Evolutionary conservation across 2,329 filamentous ascomycete species (phyloP).

Genomic region (Beauveria asiatica): DNA sequence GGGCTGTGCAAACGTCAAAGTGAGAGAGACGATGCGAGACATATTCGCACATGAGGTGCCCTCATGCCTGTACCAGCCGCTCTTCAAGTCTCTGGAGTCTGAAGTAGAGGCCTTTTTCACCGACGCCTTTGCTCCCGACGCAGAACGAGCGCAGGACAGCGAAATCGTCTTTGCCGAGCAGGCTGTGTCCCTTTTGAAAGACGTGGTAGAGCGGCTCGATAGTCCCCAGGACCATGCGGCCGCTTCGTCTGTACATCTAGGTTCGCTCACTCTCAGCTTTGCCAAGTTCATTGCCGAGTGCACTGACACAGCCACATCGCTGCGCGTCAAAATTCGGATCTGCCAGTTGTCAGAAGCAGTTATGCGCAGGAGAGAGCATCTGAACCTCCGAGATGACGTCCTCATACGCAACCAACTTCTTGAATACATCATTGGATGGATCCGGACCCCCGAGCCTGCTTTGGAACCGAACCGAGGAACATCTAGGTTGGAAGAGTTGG

Average conservation of each 20-base stretch:
- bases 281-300: slow-evolving; percentile 57
- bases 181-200: slow-evolving; percentile 53
- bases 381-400: slow-evolving; percentile 61
- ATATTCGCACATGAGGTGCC: slow-evolving; percentile 58
- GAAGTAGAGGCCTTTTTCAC: slow-evolving; percentile 57
- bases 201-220: slow-evolving; percentile 55
- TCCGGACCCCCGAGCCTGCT: slow-evolving; percentile 47
- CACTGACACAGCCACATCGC: slow-evolving; percentile 44
- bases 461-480: slow-evolving; percentile 32
- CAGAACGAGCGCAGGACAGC: slow-evolving; percentile 46
- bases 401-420: slow-evolving; percentile 60
- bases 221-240: slow-evolving; percentile 54
- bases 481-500: slow-evolving; percentile 46
- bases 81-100: slow-evolving; percentile 57
- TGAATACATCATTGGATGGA: slow-evolving; percentile 62
- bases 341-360: slow-evolving; percentile 60
- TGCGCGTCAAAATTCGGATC: slow-evolving; percentile 60
- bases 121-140: slow-evolving; percentile 38
- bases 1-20: slow-evolving; percentile 53
- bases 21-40: slow-evolving; percentile 59
- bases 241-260: slow-evolving; percentile 55
- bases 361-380: slow-evolving; percentile 56
- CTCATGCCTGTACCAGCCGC: slow-evolving; percentile 49
- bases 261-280: slow-evolving; percentile 55
- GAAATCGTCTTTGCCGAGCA: slow-evolving; percentile 61